These are phyloP conservation scores for Irpex lacteus DNA, from an alignment of 1,284 basidiomycete genomes.

Conservation along the genomic window DNA sequence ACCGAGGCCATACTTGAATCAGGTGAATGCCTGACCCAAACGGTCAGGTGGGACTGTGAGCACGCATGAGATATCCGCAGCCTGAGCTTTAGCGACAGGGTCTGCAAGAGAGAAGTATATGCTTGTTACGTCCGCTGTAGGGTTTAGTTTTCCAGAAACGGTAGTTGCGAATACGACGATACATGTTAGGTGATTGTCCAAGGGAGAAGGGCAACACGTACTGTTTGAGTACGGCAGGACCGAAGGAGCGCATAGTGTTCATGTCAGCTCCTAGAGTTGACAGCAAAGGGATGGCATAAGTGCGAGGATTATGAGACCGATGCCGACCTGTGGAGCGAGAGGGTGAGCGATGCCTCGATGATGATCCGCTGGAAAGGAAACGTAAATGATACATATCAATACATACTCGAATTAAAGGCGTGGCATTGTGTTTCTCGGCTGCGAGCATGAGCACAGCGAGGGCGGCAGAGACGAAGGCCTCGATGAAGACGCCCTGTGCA, in stretches of 20 bases:
- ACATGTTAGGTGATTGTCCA: not conserved
- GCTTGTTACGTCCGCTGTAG: constrained; percentile 49
- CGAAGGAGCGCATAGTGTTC: constrained; percentile 77
- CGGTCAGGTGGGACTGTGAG: not conserved
- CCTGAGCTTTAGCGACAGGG: constrained; percentile 36
- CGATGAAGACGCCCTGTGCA: constrained; percentile 66
- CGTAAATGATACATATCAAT: too few species aligned
- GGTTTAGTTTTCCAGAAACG: constrained; percentile 52
- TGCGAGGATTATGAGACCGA: constrained; percentile 70
- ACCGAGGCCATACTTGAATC: too few species aligned
- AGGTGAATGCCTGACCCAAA: too few species aligned
- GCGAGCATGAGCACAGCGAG: constrained; percentile 69
- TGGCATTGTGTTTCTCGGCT: constrained; percentile 65
- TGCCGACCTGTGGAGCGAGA: constrained; percentile 51
- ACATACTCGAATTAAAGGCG: constrained; percentile 68
- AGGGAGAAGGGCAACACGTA: constrained; percentile 28
- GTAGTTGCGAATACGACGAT: constrained; percentile 28
- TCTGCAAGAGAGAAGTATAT: constrained; percentile 36
- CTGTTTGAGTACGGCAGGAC: constrained; percentile 69
- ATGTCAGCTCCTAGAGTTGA: constrained; percentile 58
- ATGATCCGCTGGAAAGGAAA: too few species aligned
- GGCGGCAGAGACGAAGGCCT: constrained; percentile 65
- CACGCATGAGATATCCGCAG: constrained; percentile 19
- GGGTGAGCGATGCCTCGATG: too few species aligned
- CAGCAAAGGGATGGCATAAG: constrained; percentile 57